Evolutionary conservation across 139 green algal genomes (phyloP).

Genomic region (Astrephomene gubernaculifera): DNA sequence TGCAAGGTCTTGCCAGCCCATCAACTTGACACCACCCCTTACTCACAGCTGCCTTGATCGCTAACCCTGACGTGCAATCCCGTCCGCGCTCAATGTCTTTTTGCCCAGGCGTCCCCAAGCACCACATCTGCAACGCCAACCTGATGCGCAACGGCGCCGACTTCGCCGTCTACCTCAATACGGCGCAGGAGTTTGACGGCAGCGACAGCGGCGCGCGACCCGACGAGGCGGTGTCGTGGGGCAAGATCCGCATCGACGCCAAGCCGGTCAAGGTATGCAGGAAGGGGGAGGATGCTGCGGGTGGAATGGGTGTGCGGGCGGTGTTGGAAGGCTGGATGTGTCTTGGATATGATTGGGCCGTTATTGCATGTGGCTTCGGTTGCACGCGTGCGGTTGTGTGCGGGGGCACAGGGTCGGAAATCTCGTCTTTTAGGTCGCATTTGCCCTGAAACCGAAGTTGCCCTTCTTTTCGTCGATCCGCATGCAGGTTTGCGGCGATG

Average conservation of each 20-base stretch:
- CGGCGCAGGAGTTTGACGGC: conserved; percentile 96
- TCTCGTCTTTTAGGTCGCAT: background rate
- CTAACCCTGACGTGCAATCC: too few species aligned
- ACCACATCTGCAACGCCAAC: conserved; percentile 99
- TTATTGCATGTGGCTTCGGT: too few species aligned
- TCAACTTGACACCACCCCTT: too few species aligned
- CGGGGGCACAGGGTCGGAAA: too few species aligned
- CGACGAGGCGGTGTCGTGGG: conserved; percentile 97
- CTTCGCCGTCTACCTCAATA: conserved; percentile 93
- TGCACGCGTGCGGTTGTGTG: too few species aligned
- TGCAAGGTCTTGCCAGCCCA: too few species aligned
- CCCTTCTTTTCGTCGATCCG: background rate
- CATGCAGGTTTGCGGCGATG: conserved; percentile 91
- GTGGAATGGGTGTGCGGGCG: background rate
- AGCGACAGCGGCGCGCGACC: conserved; percentile 92
- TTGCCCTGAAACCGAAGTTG: background rate
- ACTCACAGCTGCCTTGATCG: too few species aligned
- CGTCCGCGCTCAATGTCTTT: too few species aligned
- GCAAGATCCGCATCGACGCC: conserved; percentile 94
- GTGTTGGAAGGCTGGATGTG: too few species aligned
- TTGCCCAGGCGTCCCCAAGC: conserved; percentile 94
- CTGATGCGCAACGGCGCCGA: conserved; percentile 98
- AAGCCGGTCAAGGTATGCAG: conserved; percentile 84
- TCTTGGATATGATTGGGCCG: too few species aligned
- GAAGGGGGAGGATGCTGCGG: background rate